Conservation (phyloP, 257 asterid genomes). For the Przewalskia tangutica region DNA sequence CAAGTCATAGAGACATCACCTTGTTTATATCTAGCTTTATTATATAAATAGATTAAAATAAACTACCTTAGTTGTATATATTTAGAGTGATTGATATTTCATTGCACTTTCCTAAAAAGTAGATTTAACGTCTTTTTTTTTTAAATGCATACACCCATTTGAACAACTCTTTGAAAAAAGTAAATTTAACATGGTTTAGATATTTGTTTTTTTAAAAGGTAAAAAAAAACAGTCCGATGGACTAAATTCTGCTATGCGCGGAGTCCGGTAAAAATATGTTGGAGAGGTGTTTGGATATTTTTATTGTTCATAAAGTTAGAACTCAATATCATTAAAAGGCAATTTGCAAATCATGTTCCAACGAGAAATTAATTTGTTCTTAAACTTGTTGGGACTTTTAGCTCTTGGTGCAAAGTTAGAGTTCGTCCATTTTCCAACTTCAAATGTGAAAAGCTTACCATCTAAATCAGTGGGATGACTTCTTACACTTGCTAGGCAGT, state of each 20-base stretch:
- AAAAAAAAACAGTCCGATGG: no score
- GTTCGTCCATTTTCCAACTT: not conserved
- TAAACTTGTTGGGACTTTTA: not conserved
- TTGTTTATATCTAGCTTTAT: no score
- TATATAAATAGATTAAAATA: no score
- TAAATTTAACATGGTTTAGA: no score
- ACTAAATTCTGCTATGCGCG: no score
- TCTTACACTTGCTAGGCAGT: not conserved
- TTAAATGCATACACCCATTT: not conserved
- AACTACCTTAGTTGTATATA: not conserved
- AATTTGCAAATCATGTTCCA: not conserved
- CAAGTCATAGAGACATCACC: no score
- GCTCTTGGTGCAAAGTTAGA: not conserved
- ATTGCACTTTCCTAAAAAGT: not conserved
- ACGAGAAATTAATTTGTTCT: not conserved
- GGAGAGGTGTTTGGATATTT: not conserved
- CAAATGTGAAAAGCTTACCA: not conserved
- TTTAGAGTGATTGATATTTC: not conserved
- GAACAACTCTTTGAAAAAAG: not conserved
- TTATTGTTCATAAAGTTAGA: not conserved
- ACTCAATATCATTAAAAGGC: not conserved
- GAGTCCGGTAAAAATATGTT: not conserved
- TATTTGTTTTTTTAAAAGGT: not conserved
- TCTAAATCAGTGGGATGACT: not conserved
- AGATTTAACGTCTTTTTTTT: not conserved